A percentile compares a stretch with the other conserved stretches of the same genome.
These are phyloP conservation scores for Trametopsis cervina DNA, from an alignment of 768 basidiomycete genomes.

Conservation along the genomic window DNA sequence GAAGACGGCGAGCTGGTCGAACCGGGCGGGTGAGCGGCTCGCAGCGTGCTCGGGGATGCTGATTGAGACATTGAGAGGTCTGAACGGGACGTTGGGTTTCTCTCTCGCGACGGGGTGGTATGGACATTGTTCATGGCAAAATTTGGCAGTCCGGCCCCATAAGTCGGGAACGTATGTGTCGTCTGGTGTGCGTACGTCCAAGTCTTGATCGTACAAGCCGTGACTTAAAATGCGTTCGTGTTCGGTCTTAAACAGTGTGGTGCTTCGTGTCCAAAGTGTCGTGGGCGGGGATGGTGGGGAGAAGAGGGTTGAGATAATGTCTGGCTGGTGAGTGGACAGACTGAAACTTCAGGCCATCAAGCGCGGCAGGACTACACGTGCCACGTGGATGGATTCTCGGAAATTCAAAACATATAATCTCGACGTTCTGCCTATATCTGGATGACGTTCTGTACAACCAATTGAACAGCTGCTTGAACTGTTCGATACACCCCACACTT, in stretches of 20 bases:
- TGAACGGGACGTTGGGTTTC: constrained; percentile 5
- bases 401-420: too few species aligned
- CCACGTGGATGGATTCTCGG: too few species aligned
- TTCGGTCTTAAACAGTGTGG: background rate
- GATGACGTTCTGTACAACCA: too few species aligned
- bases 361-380: constrained; percentile 4
- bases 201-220: background rate
- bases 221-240: background rate
- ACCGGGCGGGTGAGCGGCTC: constrained; percentile 14
- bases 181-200: background rate
- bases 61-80: background rate
- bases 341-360: constrained; percentile 1
- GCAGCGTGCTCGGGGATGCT: constrained; percentile 15
- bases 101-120: constrained; percentile 3
- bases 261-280: too few species aligned
- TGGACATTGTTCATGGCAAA: constrained; percentile 2
- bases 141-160: background rate
- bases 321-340: background rate
- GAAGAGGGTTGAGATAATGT: background rate
- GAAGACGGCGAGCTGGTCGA: background rate
- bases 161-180: background rate
- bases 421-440: too few species aligned
- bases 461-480: too few species aligned
- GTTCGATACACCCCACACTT: too few species aligned
- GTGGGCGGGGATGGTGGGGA: too few species aligned